phyloP scores from a whole-genome alignment of 2,329 filamentous ascomycete species.

The Mycogone perniciosa region DNA sequence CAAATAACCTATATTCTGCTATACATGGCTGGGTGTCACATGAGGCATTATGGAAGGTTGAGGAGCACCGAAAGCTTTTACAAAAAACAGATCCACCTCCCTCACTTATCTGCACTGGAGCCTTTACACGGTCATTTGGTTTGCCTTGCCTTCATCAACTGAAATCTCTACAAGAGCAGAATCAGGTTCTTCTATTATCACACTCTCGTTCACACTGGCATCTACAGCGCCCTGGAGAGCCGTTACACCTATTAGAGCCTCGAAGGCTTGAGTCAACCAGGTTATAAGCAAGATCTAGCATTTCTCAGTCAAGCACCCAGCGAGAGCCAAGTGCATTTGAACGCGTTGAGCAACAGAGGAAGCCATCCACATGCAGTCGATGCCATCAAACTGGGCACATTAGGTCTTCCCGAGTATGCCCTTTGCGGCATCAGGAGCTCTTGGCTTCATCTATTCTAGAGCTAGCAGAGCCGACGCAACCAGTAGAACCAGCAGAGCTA shows the following conservation, averaged over 20 bases:
- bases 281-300: conserved; percentile 6
- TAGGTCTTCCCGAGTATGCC: conserved; percentile 12
- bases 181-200: conserved; percentile 10
- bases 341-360: conserved; percentile 12
- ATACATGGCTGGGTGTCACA: conserved; percentile 16
- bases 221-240: conserved; percentile 7
- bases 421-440: conserved; percentile 9
- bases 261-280: conserved; percentile 6
- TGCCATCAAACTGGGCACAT: conserved; percentile 11
- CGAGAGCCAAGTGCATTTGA: conserved; percentile 14
- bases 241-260: conserved; percentile 12
- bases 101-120: conserved; percentile 15
- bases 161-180: not conserved
- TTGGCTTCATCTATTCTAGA: not conserved
- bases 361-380: conserved; percentile 13
- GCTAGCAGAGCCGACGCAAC: not conserved
- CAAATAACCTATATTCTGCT: conserved; percentile 10
- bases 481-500: too few relatives aligned
- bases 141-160: not conserved
- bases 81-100: conserved; percentile 1
- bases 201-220: conserved; percentile 16
- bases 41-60: conserved; percentile 13
- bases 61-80: conserved; percentile 13
- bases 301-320: conserved; percentile 11
- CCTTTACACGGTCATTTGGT: conserved; percentile 9